Base-by-base conservation (phyloP, 352 stramenopile species). In the Phytopythium ostracodes region DNA sequence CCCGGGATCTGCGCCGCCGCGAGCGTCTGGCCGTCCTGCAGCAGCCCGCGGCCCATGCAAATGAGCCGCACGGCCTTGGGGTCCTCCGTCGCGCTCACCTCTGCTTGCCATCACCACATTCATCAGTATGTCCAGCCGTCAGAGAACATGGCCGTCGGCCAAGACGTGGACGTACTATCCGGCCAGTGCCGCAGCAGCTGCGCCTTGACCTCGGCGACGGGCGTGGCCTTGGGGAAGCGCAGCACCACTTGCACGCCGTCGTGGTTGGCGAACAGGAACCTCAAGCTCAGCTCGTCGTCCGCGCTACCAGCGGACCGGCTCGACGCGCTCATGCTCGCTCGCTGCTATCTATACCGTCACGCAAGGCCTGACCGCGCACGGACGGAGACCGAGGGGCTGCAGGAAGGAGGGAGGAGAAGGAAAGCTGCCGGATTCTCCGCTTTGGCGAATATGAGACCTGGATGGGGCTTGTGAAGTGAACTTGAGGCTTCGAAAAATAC, bases 21-120 rank as follows among this genome's bases (percentile, higher is more conserved):
- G 24, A 98, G 77, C 47, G 89, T 96, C 67, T 95, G 83, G 24
- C 84, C 63, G 63, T 98, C 92, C 67, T 96, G 89, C 40, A 98
- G 70, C 62, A 98, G 87, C 18, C 92, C 94, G 54, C 96, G 89
- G 9, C 94, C 94, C 94, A 98, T 98, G 63, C 94, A 98, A 65
- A 98, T 97, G 35, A 98, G 76, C 1, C 94, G 76, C 54, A 98
- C 73, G 63, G 76, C 76, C 64, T 84, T 89, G 56, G 70, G 55
- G 59, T 85, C 69, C 2, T 89, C 73, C 0, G 73, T 68, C 10
- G 78, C 70, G 18, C 73, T 43, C 53, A 92, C 70, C 44, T 66
- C 84, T 90, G 50, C 29, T 7, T 25, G 51, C 8, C 25, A 51
- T 5, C 20, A 51, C n/a, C 22, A 57, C 33, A 11, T 9, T 9